Percentiles rank a stretch among this genome's conserved stretches.
phyloP scores from a whole-genome alignment of 495 filamentous ascomycete species.

The Lasiosphaeris hirsuta region DNA sequence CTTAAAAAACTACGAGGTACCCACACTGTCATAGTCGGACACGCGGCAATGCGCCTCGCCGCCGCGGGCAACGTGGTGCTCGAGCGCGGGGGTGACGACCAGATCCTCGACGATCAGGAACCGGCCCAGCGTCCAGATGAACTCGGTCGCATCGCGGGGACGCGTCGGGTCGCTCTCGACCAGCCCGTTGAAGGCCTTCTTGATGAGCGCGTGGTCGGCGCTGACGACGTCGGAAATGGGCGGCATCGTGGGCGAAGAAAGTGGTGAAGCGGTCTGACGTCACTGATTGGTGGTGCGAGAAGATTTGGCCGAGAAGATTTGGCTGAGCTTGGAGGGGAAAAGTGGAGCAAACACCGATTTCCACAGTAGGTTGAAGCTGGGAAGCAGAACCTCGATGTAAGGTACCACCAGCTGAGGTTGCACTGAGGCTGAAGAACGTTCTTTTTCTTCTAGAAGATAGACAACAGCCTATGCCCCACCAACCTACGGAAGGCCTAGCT shows the following conservation, averaged over 20 bases:
- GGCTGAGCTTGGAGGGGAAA: too few relatives aligned
- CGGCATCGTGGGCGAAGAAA: slow-evolving; percentile 17
- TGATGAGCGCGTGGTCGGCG: slow-evolving; percentile 22
- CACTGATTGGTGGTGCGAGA: too few relatives aligned
- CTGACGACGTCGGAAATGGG: slow-evolving; percentile 27
- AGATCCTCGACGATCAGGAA: slow-evolving; percentile 32
- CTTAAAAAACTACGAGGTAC: not conserved
- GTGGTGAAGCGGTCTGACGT: not conserved
- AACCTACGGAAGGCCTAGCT: too few relatives aligned
- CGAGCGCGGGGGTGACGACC: slow-evolving; percentile 25
- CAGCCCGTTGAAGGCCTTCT: slow-evolving; percentile 15
- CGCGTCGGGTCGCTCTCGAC: slow-evolving; percentile 14
- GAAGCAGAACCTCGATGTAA: too few relatives aligned
- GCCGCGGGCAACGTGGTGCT: slow-evolving; percentile 21
- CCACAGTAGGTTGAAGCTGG: too few relatives aligned
- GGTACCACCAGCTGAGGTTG: too few relatives aligned
- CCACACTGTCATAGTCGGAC: slow-evolving; percentile 28
- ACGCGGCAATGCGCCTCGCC: slow-evolving; percentile 17
- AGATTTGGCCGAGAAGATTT: too few relatives aligned
- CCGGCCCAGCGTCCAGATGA: slow-evolving; percentile 27
- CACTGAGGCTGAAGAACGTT: too few relatives aligned
- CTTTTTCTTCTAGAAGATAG: too few relatives aligned
- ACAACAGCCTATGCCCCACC: too few relatives aligned
- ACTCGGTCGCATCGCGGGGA: slow-evolving; percentile 20
- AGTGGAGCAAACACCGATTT: too few relatives aligned